A percentile compares a stretch with the other conserved stretches of the same genome.
These are phyloP conservation scores for Rhynchosporium graminicola DNA, from an alignment of 2,329 filamentous ascomycete genomes.

Conservation along the genomic window DNA sequence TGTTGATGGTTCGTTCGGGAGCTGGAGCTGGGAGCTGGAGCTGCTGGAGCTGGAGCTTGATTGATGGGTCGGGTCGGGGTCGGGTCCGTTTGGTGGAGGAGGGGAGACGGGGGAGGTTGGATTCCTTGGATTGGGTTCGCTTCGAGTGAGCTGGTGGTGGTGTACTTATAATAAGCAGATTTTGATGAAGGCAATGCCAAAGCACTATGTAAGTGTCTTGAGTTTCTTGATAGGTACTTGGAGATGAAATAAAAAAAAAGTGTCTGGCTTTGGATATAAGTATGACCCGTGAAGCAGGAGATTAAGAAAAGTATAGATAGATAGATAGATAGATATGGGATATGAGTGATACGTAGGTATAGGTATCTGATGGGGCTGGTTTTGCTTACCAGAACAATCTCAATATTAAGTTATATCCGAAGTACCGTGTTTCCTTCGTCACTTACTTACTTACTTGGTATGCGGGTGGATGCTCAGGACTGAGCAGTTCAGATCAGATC, in stretches of 20 bases:
- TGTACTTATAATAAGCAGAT: background rate
- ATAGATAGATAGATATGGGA: too few species aligned
- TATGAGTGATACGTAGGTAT: too few species aligned
- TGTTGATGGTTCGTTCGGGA: background rate
- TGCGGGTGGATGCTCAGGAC: conserved; percentile 10
- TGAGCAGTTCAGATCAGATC: background rate
- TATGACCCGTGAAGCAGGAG: too few species aligned
- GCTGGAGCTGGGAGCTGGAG: too few species aligned
- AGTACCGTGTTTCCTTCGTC: background rate
- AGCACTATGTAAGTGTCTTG: background rate
- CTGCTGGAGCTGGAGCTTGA: conserved; percentile 12
- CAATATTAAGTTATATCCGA: too few species aligned
- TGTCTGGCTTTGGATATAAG: too few species aligned
- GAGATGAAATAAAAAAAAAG: too few species aligned
- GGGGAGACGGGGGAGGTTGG: too few species aligned
- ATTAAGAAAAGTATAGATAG: too few species aligned
- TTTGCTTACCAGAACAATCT: too few species aligned
- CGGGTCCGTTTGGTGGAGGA: background rate
- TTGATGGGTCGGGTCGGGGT: background rate
- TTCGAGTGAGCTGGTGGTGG: conserved; percentile 2
- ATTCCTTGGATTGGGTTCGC: background rate
- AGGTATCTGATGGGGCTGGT: too few species aligned
- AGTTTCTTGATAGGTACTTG: background rate
- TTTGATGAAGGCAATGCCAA: conserved; percentile 3
- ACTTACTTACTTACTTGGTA: background rate